These are phyloP conservation scores for Ophiostoma montium DNA, from an alignment of 2,329 filamentous ascomycete genomes.

Conservation along the genomic window DNA sequence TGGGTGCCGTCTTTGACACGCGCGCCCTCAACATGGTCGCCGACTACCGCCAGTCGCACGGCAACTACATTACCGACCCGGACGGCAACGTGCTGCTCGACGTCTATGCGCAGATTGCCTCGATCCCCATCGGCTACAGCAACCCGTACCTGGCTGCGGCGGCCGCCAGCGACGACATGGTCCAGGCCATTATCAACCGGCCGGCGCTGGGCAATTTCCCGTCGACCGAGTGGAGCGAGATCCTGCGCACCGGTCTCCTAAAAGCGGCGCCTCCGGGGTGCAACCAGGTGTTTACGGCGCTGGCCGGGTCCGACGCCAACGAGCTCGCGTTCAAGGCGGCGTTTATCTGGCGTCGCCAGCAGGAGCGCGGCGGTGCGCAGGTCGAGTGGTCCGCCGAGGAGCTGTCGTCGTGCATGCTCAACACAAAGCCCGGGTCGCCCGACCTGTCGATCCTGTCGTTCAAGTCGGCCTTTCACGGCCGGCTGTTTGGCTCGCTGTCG, in stretches of 20 bases:
- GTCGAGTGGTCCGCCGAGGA: constrained; percentile 73
- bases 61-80: constrained; percentile 68
- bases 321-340: constrained; percentile 91
- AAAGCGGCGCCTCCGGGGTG: constrained; percentile 70
- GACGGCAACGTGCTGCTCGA: constrained; percentile 62
- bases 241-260: constrained; percentile 68
- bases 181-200: constrained; percentile 68
- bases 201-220: constrained; percentile 88
- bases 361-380: constrained; percentile 61
- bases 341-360: constrained; percentile 80
- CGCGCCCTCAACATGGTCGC: constrained; percentile 72
- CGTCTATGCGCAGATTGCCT: constrained; percentile 83
- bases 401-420: constrained; percentile 61
- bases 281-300: constrained; percentile 80
- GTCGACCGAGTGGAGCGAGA: constrained; percentile 65
- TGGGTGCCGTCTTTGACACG: constrained; percentile 72
- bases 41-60: constrained; percentile 59
- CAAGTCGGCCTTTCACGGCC: constrained; percentile 79
- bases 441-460: constrained; percentile 76
- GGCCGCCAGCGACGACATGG: constrained; percentile 65
- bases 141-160: constrained; percentile 61
- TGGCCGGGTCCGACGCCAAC: constrained; percentile 83
- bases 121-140: constrained; percentile 86
- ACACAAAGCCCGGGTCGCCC: constrained; percentile 62
- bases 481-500: constrained; percentile 73